Base-by-base conservation (phyloP, 2,329 filamentous ascomycete species). In the Nannizzia gypsea region DNA sequence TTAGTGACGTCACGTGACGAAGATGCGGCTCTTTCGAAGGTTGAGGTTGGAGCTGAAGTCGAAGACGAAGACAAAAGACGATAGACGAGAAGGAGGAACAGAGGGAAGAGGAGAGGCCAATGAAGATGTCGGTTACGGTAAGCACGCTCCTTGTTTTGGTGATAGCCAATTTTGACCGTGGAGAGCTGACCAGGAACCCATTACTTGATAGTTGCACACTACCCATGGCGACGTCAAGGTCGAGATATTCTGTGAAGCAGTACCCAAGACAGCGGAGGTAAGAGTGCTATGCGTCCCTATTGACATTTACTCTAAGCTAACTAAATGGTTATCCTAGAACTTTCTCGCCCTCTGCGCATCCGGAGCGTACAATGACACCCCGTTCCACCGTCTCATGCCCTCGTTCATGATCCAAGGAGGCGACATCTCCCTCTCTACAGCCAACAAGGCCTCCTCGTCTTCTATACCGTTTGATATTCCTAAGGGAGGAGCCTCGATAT, bases 231-330 rank as follows among this genome's bases (percentile, higher is more conserved):
- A 93, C 74, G 81, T 99, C 71, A 99, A 97, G 77, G 83, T 97
- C 67, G 93, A 97, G 74, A 80, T 99, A 66, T 97, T 96, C 77
- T 97, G 92, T 78, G 90, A 96, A 73, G 86, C 88, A 67, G 90
- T 95, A 34, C 93, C 93, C 63, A 91, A 92, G 73, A 96, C 93
- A 0, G 87, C 90, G 64, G 89, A 96, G 77, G 87, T 87, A 76
- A 60, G 76, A 66, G 20, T 28, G 15, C 28, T 20, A 5, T 9
- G 20, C 20, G 1, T 34, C 3, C n/a, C 8, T 31, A 52, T 20
- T 3, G 1, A 28, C 50, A 6, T 54, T 17, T 3, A 5, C 20
- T 22, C 15, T 26, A 34, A 17, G n/a, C 50, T 54, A 28, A 54
- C 15, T 26, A 28, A 36, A n/a, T 42, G 26, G 40, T 56, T 20